A percentile compares a stretch with the other conserved stretches of the same genome.
phyloP scores from a whole-genome alignment of 106 monocot genomes.

The Apostasia shenzhenica region DNA sequence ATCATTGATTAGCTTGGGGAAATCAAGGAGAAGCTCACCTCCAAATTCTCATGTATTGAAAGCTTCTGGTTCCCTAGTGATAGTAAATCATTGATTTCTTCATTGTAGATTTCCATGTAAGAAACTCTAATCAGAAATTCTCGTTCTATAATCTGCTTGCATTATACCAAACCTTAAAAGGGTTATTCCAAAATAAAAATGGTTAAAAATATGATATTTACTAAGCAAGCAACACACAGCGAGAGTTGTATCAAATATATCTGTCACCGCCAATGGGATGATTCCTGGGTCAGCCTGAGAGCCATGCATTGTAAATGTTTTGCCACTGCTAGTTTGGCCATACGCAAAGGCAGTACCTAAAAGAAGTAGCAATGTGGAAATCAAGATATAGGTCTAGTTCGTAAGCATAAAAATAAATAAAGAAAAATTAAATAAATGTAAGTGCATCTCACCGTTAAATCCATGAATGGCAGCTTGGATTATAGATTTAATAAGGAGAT shows the following conservation, averaged over 20 bases:
- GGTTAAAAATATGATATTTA: background rate
- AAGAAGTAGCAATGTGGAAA: background rate
- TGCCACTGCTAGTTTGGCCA: conserved; percentile 96
- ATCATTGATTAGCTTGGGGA: background rate
- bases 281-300: conserved; percentile 68
- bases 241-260: conserved; percentile 45
- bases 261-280: conserved; percentile 68
- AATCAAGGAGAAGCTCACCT: conserved; percentile 27
- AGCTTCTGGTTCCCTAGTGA: conserved; percentile 68
- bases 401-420: background rate
- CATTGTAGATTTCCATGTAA: conserved; percentile 99
- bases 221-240: conserved; percentile 28
- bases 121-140: conserved; percentile 94
- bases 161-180: background rate
- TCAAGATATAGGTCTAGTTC: background rate
- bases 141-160: conserved; percentile 43
- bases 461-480: conserved; percentile 74
- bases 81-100: conserved; percentile 93
- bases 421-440: background rate
- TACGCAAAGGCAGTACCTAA: conserved; percentile 96
- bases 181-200: background rate
- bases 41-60: conserved; percentile 87
- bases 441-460: conserved; percentile 56
- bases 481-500: conserved; percentile 54
- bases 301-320: conserved; percentile 96